Conservation (phyloP, 2,329 filamentous ascomycete genomes). For the Botrytis fragariae region DNA sequence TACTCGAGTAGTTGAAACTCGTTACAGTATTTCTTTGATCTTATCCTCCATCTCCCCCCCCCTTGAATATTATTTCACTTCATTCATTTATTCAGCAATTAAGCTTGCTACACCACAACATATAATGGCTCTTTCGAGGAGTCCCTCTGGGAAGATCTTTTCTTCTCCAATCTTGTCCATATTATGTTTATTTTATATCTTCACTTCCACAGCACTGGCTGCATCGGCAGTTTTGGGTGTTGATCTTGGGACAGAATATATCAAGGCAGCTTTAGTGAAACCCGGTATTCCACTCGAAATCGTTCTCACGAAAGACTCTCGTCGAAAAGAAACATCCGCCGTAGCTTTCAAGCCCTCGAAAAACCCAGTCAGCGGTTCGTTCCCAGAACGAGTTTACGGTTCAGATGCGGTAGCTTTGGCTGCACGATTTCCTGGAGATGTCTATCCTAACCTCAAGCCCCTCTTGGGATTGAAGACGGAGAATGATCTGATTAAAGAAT, state of each 20-base stretch:
- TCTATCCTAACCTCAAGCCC: slow-evolving; percentile 90
- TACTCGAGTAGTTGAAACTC: slow-evolving; percentile 24
- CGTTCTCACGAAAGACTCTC: slow-evolving; percentile 94
- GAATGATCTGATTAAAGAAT: slow-evolving; percentile 63
- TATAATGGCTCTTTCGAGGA: slow-evolving; percentile 33
- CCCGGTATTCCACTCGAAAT: slow-evolving; percentile 97
- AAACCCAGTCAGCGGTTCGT: slow-evolving; percentile 61
- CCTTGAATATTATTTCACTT: slow-evolving; percentile 15
- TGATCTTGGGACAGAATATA: slow-evolving; percentile 93
- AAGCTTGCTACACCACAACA: slow-evolving; percentile 20
- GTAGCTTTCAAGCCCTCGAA: slow-evolving; percentile 90
- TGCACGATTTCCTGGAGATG: slow-evolving; percentile 84
- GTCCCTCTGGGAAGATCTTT: slow-evolving; percentile 26
- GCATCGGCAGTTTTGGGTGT: slow-evolving; percentile 78
- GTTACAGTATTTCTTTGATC: slow-evolving; percentile 15
- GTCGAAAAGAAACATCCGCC: slow-evolving; percentile 89
- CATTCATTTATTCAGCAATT: slow-evolving; percentile 36
- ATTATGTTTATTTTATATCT: slow-evolving; percentile 38
- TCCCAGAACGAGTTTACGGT: slow-evolving; percentile 88
- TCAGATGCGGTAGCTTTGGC: slow-evolving; percentile 86
- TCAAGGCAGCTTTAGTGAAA: slow-evolving; percentile 95
- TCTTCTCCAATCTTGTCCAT: slow-evolving; percentile 34
- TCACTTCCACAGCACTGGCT: slow-evolving; percentile 39
- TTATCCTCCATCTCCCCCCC: slow-evolving; percentile 11
- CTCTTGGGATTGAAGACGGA: slow-evolving; percentile 73